Percentiles rank a stretch among this genome's conserved stretches.
These are phyloP conservation scores for Leccinum obscurum DNA, from an alignment of 768 basidiomycete species.

Conservation along the genomic window DNA sequence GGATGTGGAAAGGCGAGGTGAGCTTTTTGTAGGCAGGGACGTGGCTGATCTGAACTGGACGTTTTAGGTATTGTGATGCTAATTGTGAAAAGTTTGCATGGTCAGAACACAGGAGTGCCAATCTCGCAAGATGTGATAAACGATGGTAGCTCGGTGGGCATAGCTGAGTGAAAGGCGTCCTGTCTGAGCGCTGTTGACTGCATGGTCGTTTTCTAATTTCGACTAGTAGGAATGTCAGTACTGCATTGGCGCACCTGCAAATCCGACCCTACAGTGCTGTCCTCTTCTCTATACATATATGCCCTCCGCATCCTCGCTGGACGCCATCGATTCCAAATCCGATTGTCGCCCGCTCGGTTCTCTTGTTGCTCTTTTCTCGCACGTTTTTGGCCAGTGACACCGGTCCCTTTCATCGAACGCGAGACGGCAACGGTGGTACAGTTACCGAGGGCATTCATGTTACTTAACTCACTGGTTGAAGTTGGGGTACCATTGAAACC, in stretches of 20 bases:
- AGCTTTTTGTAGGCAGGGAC: neutral
- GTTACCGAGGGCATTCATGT: neutral
- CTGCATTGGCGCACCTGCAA: neutral
- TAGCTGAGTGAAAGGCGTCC: neutral
- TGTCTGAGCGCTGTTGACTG: neutral
- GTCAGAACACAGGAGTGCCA: constrained; percentile 17
- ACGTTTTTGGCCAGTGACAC: too few relatives aligned
- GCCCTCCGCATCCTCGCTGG: too few relatives aligned
- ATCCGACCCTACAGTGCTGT: too few relatives aligned
- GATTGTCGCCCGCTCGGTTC: too few relatives aligned
- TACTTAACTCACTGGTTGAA: too few relatives aligned
- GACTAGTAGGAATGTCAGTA: neutral
- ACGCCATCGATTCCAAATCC: too few relatives aligned
- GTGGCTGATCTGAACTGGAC: neutral
- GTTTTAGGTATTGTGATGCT: constrained; percentile 14
- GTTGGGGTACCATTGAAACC: too few relatives aligned
- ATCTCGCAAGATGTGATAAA: neutral
- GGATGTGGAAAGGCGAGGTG: constrained; percentile 45
- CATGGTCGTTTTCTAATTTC: too few relatives aligned
- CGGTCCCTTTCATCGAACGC: too few relatives aligned
- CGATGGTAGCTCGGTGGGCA: neutral
- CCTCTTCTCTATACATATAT: too few relatives aligned
- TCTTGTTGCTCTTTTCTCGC: too few relatives aligned
- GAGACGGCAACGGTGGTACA: too few relatives aligned
- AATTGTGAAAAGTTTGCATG: constrained; percentile 18